Percentiles rank a stretch among this genome's conserved stretches.
These are phyloP conservation scores for Naumovozyma castellii DNA, from an alignment of 805 yeast species.

Conservation along the genomic window DNA sequence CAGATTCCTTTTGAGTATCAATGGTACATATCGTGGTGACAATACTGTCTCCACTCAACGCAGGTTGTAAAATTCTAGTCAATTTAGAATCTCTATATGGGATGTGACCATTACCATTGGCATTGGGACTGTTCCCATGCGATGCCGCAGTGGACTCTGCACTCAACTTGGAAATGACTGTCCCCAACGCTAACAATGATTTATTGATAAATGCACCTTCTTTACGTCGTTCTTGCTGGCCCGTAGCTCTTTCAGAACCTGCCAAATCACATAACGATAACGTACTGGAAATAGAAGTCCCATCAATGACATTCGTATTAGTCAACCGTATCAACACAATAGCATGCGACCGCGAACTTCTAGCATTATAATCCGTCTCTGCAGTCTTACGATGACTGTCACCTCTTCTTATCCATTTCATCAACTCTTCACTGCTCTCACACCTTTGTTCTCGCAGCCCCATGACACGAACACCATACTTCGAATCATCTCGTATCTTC, in stretches of 20 bases:
- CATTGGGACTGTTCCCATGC: slow-evolving; percentile 15
- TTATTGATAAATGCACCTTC: slow-evolving; percentile 93
- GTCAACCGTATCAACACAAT: slow-evolving; percentile 61
- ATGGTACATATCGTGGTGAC: slow-evolving; percentile 84
- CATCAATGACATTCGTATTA: slow-evolving; percentile 34
- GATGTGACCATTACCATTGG: slow-evolving; percentile 40
- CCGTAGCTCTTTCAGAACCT: slow-evolving; percentile 83
- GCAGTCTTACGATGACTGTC: slow-evolving; percentile 71
- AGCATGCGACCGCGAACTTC: slow-evolving; percentile 89
- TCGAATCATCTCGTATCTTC: slow-evolving; percentile 67
- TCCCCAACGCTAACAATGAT: slow-evolving; percentile 79
- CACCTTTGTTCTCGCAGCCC: slow-evolving; percentile 64
- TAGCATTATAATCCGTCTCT: slow-evolving; percentile 79
- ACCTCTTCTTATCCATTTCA: slow-evolving; percentile 54
- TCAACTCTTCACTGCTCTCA: slow-evolving; percentile 46
- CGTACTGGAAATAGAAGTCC: slow-evolving; percentile 40
- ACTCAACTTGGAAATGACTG: slow-evolving; percentile 79
- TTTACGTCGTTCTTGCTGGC: slow-evolving; percentile 62
- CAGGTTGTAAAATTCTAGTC: slow-evolving; percentile 84
- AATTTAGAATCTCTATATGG: slow-evolving; percentile 92
- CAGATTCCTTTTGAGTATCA: slow-evolving; percentile 49
- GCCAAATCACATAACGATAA: slow-evolving; percentile 90
- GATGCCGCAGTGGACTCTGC: slow-evolving; percentile 25
- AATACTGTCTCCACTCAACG: slow-evolving; percentile 76
- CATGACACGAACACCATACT: slow-evolving; percentile 60